Evolutionary conservation across 164 flowering plant species (phyloP).

Genomic region (grape (Vitis vinifera)): ASM3070453v1 NC_081819.1:18925001-18925500

Average conservation of each 20-base stretch:
- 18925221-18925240: constrained; percentile 65
- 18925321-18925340: constrained; percentile 52
- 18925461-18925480: constrained; percentile 2
- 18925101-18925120: constrained; percentile 68
- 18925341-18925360: constrained; percentile 47
- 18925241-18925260: constrained; percentile 55
- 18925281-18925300: constrained; percentile 55
- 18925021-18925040: constrained; percentile 41
- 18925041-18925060: constrained; percentile 56
- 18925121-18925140: constrained; percentile 67
- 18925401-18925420: constrained; percentile 47
- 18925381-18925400: constrained; percentile 38
- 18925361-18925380: constrained; percentile 48
- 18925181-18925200: constrained; percentile 30
- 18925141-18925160: constrained; percentile 69
- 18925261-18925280: constrained; percentile 42
- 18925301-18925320: constrained; percentile 29
- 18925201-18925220: constrained; percentile 48
- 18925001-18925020: constrained; percentile 18
- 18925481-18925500: constrained; percentile 15
- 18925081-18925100: constrained; percentile 71
- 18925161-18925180: constrained; percentile 45
- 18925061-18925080: constrained; percentile 62
- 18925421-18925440: constrained; percentile 18
- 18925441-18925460: constrained; percentile 24